Evolutionary conservation across 106 monocot species (phyloP), one percentile per base, ranked within the genome.

Genomic region (Platanthera zijinensis): DNA sequence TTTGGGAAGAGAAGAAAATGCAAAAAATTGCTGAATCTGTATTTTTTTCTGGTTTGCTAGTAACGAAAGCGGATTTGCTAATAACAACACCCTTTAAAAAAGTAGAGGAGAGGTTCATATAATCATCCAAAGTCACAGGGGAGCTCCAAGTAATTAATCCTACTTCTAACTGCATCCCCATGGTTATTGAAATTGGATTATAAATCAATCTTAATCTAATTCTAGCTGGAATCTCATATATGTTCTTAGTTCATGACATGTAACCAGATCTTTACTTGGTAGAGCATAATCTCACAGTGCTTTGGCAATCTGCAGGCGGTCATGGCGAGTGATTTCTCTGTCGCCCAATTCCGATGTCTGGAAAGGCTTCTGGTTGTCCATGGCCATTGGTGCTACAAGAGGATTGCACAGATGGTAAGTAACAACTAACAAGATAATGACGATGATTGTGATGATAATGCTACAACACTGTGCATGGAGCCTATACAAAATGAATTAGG

Each of bases 271-370:
- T 71, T 74, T 47, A 15, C 10, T 30, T 52, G 19, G 18, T 51
- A 3, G 51, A 6, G 6, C n/a, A 21, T 52, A 22, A 13, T 73
- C 32, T 82, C 54, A 73, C 22, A 54, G 14, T 18, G 64, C 45
- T 74, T 66, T 48, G 70, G 18, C 50, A 19, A 53, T 51, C 18
- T 84, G 73, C 83, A 92, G 88, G 93, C 93, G 72, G 93, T 94
- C 50, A 94, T 94, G 93, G 90, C 93, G 8, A 90, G 93, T 64
- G 93, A 94, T 59, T 80, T 94, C 71, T 84, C 93, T 47, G 90
- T 94, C 56, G 84, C 89, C 7, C 92, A 92, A 61, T 92, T 92
- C 71, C 83, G 85, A 13, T 92, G 80, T 70, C 80, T 92, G 12
- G 87, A 92, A 59, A 80, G 85, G 25, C 81, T 92, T 49, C 85